These are phyloP conservation scores for Colletotrichum sp. DNA, from an alignment of 2,329 filamentous ascomycete genomes.

Conservation along the genomic window DNA sequence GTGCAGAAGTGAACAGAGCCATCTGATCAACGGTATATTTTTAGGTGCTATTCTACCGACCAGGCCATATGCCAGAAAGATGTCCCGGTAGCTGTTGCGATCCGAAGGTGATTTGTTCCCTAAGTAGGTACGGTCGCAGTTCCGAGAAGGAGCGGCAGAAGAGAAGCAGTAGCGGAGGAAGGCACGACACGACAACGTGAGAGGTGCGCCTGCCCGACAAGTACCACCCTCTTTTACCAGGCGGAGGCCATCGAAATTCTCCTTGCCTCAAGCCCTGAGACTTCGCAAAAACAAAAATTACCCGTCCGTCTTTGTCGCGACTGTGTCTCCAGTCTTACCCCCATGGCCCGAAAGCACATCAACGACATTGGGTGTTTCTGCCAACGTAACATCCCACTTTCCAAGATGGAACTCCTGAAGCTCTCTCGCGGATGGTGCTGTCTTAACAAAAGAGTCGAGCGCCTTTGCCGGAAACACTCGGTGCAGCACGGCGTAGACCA, in stretches of 20 bases:
- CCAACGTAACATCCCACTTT: conserved; percentile 35
- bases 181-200: not conserved
- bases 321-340: not conserved
- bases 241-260: fast-evolving
- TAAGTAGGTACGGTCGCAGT: not conserved
- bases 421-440: conserved; percentile 25
- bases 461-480: conserved; percentile 28
- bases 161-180: not conserved
- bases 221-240: fast-evolving
- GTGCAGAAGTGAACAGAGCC: not conserved
- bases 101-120: not conserved
- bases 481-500: conserved; percentile 37
- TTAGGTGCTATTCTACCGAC: not conserved
- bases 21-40: not conserved
- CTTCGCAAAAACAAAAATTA: not conserved
- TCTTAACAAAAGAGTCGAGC: conserved; percentile 34
- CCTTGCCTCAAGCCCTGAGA: not conserved
- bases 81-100: not conserved
- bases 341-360: not conserved
- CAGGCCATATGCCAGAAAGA: not conserved
- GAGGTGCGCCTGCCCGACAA: too few relatives aligned
- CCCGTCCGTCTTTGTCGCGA: not conserved
- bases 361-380: conserved; percentile 5
- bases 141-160: not conserved
- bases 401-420: conserved; percentile 32